Evolutionary conservation across 2,329 filamentous ascomycete genomes (phyloP).

Genomic region (Tolypocladium ovalisporum): DNA sequence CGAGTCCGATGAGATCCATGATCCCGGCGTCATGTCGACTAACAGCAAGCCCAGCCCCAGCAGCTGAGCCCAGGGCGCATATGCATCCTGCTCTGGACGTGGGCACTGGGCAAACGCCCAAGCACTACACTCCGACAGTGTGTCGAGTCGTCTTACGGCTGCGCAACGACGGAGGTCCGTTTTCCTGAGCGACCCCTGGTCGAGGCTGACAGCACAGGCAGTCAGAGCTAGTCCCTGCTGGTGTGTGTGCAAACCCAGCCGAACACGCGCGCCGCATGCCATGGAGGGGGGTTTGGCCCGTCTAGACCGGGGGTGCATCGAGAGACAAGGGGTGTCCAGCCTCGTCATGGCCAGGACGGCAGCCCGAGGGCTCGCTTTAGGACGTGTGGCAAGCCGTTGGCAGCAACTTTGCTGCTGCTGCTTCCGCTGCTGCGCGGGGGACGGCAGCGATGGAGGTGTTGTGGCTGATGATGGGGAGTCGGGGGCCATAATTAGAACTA

Average conservation of each 20-base stretch:
- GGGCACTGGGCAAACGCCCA: not conserved
- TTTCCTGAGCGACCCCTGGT: not conserved
- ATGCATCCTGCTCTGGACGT: conserved; percentile 1
- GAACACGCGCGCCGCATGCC: not conserved
- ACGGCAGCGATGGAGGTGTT: not conserved
- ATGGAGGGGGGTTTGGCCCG: not conserved
- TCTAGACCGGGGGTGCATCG: not conserved
- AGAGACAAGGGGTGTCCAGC: conserved; percentile 1
- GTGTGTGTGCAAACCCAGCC: not conserved
- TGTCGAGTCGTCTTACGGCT: not conserved
- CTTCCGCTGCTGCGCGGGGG: not conserved
- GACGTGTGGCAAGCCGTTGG: not conserved
- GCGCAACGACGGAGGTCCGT: not conserved
- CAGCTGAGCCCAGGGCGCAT: conserved; percentile 6
- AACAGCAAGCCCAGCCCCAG: conserved; percentile 3
- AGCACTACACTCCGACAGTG: not conserved
- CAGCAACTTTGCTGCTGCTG: no score
- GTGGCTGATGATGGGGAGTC: not conserved
- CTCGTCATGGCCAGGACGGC: not conserved
- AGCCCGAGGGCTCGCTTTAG: not conserved
- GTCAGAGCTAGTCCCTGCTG: not conserved
- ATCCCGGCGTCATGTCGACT: conserved; percentile 2
- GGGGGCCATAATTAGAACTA: conserved; percentile 1
- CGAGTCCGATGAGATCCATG: conserved; percentile 1
- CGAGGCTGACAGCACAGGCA: conserved; percentile 2